These are phyloP conservation scores for Daedaleopsis sinensis DNA, from an alignment of 768 basidiomycete genomes.

Conservation along the genomic window DNA sequence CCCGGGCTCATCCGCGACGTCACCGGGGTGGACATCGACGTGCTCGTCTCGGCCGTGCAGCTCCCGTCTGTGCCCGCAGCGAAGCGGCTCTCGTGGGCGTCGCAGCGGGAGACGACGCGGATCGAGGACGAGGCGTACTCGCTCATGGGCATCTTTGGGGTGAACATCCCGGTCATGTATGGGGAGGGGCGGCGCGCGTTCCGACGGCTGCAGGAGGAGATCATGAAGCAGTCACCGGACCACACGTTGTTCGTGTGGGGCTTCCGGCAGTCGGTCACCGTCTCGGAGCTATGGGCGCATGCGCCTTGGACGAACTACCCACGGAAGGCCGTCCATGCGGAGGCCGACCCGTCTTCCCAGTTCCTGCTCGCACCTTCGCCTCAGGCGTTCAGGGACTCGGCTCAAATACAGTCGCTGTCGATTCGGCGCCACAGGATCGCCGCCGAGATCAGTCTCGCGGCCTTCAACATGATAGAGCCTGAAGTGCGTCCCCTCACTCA, in stretches of 20 bases:
- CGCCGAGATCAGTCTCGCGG: background rate
- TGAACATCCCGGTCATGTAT: conserved; percentile 1
- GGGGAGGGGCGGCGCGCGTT: conserved; percentile 5
- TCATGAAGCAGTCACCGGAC: conserved; percentile 3
- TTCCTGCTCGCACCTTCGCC: background rate
- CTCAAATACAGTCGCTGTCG: background rate
- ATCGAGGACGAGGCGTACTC: conserved; percentile 9
- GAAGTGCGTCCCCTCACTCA: background rate
- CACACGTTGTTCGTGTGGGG: conserved; percentile 1
- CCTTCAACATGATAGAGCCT: background rate
- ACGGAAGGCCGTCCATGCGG: background rate
- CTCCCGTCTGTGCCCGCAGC: background rate
- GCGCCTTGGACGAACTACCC: conserved; percentile 1
- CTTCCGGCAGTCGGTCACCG: background rate
- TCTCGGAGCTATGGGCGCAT: background rate
- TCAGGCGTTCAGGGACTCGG: background rate
- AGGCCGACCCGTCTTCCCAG: background rate
- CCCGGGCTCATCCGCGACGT: background rate
- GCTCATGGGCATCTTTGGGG: conserved; percentile 6
- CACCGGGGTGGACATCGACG: background rate
- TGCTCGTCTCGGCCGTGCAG: background rate
- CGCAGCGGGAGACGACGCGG: background rate
- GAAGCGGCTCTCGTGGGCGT: conserved; percentile 4
- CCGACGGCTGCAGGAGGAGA: conserved; percentile 1
- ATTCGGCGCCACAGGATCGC: background rate